phyloP scores from a whole-genome alignment of 495 filamentous ascomycete species.

The Lepraria neglecta region DNA sequence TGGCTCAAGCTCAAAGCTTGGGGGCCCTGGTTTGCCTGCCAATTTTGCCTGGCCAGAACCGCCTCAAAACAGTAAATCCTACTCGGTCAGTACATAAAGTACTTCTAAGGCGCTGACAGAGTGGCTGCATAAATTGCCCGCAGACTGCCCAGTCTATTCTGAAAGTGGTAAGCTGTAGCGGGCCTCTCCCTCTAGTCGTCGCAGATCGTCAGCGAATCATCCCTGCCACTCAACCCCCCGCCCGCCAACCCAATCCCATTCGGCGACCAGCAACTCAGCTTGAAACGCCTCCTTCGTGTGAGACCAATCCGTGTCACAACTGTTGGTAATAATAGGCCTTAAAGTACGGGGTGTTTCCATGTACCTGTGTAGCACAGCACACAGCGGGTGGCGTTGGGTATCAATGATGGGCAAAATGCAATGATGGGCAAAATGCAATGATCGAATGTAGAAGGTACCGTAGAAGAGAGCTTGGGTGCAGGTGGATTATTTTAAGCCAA shows the following conservation, averaged over 20 bases:
- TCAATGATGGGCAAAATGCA: background rate
- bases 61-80: no score
- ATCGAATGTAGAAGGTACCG: slow-evolving; percentile 9
- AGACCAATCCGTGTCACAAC: background rate
- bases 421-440: background rate
- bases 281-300: slow-evolving; percentile 8
- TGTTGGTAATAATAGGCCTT: slow-evolving; percentile 8
- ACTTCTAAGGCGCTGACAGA: no score
- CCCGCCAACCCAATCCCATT: background rate
- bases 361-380: background rate
- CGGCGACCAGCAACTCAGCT: background rate
- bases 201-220: background rate
- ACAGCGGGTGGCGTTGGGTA: no score
- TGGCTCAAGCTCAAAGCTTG: no score
- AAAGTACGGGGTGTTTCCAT: background rate
- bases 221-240: background rate
- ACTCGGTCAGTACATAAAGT: no score
- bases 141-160: no score
- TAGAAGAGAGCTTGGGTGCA: background rate
- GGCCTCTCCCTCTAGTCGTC: background rate
- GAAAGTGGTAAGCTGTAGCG: no score
- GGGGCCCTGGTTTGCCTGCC: no score
- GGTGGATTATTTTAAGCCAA: background rate
- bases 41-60: no score
- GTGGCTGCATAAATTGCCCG: no score